Conservation (phyloP, 768 basidiomycete genomes). For the Suillus sp. region DNA sequence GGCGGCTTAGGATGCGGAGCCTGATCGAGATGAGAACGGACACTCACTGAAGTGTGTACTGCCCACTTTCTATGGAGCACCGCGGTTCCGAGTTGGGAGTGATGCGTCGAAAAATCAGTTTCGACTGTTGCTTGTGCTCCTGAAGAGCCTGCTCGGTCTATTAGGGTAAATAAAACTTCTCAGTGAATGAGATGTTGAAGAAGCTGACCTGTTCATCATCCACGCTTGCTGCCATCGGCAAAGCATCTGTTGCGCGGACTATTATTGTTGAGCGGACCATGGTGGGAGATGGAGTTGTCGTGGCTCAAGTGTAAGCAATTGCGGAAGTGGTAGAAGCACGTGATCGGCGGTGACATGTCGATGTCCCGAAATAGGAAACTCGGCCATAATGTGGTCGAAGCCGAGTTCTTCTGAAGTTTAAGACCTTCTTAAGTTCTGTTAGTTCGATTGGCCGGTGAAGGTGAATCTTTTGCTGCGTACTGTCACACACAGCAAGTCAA, state of each 20-base stretch:
- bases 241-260: conserved; percentile 81
- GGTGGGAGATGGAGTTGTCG: conserved; percentile 14
- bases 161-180: not conserved
- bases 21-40: conserved; percentile 6
- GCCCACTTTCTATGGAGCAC: conserved; percentile 95
- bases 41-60: conserved; percentile 93
- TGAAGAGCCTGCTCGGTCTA: conserved; percentile 93
- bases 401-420: not conserved
- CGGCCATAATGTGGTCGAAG: not conserved
- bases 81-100: conserved; percentile 92
- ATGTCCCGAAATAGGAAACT: not conserved
- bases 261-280: conserved; percentile 92
- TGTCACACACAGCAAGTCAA: not conserved
- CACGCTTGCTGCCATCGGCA: conserved; percentile 93
- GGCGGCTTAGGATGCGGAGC: conserved; percentile 4
- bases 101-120: conserved; percentile 93
- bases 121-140: conserved; percentile 98
- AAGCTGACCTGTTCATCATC: conserved; percentile 89
- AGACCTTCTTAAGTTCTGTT: not conserved
- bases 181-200: not conserved
- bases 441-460: not conserved
- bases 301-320: conserved; percentile 3
- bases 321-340: conserved; percentile 7
- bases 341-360: conserved; percentile 4
- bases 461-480: not conserved